Conservation (phyloP, 352 stramenopile species). For the Globisporangium takayamanum region DNA sequence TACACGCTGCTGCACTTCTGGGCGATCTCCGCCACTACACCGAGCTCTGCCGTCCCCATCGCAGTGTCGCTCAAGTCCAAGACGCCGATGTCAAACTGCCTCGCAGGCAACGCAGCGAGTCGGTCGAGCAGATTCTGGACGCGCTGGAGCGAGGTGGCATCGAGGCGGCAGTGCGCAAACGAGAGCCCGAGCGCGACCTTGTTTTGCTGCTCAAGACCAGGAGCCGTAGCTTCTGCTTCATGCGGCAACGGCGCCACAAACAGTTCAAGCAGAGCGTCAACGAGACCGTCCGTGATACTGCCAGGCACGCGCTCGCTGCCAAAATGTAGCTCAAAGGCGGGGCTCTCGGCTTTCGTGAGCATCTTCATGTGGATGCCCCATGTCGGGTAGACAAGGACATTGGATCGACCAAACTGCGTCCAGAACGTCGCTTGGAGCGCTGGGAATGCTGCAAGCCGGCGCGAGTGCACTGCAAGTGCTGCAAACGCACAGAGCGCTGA, state of each 20-base stretch:
- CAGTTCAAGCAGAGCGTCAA: neutral
- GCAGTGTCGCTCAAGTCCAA: neutral
- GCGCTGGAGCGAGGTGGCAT: neutral
- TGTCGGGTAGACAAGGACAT: neutral
- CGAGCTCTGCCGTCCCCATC: neutral
- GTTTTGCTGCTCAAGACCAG: neutral
- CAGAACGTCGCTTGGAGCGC: neutral
- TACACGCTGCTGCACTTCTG: neutral
- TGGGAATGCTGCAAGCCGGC: neutral
- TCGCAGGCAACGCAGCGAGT: neutral
- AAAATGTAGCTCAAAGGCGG: neutral
- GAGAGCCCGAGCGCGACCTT: neutral
- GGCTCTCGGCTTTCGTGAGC: neutral
- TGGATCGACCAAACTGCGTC: neutral
- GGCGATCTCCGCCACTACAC: neutral
- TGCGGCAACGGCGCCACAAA: neutral
- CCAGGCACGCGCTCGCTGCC: neutral
- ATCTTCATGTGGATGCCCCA: neutral
- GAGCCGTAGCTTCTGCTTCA: neutral
- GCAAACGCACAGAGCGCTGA: neutral
- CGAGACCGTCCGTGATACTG: neutral
- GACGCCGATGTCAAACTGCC: neutral
- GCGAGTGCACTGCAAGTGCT: neutral
- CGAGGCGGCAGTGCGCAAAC: neutral
- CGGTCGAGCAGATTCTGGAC: neutral